Percentiles rank a stretch among this genome's conserved stretches.
These are phyloP conservation scores for Dactylis glomerata DNA, from an alignment of 176 grass and related monocot species.

Conservation along the genomic window DNA sequence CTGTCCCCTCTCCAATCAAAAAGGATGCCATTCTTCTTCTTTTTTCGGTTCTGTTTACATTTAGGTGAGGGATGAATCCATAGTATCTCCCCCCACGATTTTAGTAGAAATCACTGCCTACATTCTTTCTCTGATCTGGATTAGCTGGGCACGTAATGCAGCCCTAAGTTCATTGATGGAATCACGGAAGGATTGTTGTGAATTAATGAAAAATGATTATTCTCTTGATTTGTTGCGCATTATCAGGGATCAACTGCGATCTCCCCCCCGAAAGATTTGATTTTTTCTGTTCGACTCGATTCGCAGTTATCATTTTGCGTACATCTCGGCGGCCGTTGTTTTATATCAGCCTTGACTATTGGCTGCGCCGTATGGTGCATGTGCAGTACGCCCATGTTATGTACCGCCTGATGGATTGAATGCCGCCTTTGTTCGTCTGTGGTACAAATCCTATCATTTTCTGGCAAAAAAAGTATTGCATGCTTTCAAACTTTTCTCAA, in stretches of 20 bases:
- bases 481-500: not conserved
- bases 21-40: not conserved
- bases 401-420: not conserved
- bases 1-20: not conserved
- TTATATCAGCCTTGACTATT: conserved; percentile 32
- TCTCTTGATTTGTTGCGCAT: not conserved
- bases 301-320: conserved; percentile 6
- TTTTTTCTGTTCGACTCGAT: not conserved
- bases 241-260: not conserved
- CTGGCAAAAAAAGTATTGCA: not conserved
- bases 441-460: not conserved
- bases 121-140: conserved; percentile 28
- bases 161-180: not conserved
- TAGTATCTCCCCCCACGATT: conserved; percentile 47
- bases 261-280: conserved; percentile 19
- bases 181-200: conserved; percentile 22
- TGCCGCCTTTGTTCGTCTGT: not conserved
- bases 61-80: conserved; percentile 59
- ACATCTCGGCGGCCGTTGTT: conserved; percentile 16
- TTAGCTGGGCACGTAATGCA: conserved; percentile 29
- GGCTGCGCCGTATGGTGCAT: not conserved
- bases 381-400: not conserved
- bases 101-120: not conserved
- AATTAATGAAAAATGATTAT: not conserved
- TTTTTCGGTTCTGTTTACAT: not conserved